phyloP scores from a whole-genome alignment of 257 asterid species.

The Gynochthodes officinalis region DNA sequence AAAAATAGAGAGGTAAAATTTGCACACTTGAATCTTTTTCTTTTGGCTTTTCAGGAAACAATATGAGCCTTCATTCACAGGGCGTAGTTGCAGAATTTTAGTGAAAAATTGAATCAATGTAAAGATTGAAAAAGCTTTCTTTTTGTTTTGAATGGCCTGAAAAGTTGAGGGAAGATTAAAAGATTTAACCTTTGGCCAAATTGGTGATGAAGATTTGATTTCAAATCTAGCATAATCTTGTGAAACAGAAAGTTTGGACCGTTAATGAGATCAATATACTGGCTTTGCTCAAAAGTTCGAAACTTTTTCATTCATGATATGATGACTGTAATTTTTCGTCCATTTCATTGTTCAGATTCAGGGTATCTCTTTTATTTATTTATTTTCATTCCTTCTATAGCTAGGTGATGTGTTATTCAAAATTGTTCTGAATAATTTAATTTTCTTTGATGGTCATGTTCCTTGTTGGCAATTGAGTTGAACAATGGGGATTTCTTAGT shows the following conservation, averaged over 20 bases:
- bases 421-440: not conserved
- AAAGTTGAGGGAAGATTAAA: not conserved
- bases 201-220: not conserved
- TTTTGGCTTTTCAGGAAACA: not conserved
- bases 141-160: not conserved
- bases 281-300: not conserved
- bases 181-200: not conserved
- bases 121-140: not conserved
- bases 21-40: not conserved
- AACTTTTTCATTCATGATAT: not conserved
- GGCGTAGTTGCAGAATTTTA: not conserved
- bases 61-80: not conserved
- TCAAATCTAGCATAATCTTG: not conserved
- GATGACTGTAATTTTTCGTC: too few species aligned
- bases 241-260: not conserved
- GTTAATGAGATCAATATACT: not conserved
- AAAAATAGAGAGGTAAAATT: constrained; percentile 61
- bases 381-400: too few species aligned
- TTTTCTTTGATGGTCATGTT: not conserved
- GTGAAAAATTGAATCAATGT: not conserved
- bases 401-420: not conserved
- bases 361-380: not conserved
- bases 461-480: not conserved
- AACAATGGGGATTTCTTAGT: not conserved
- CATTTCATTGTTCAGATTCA: too few species aligned